A percentile compares a stretch with the other conserved stretches of the same genome.
Evolutionary conservation across 2,329 filamentous ascomycete species (phyloP).

Genomic region (Fusarium aywerte): DNA sequence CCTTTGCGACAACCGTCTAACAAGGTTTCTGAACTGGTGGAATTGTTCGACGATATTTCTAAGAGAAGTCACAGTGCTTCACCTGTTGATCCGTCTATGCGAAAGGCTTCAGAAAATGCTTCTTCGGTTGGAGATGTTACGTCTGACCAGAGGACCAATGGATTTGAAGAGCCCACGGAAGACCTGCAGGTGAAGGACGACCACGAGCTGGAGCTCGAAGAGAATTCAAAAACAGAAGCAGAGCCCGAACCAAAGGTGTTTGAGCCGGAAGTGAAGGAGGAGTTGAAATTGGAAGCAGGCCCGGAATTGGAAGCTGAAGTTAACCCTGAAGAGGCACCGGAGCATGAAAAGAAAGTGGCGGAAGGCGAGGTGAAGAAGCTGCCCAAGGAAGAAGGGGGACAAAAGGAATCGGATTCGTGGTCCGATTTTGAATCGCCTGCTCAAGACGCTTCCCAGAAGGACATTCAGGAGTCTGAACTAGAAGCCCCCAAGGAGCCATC

Average conservation of each 20-base stretch:
- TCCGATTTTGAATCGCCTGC: constrained; percentile 35
- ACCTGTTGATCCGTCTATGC: constrained; percentile 37
- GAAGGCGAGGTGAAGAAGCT: neutral
- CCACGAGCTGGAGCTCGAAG: neutral
- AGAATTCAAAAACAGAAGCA: neutral
- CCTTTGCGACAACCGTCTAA: constrained; percentile 48
- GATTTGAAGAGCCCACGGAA: neutral
- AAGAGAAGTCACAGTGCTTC: constrained; percentile 40
- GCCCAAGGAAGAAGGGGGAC: neutral
- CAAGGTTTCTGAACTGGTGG: constrained; percentile 63
- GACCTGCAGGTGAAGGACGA: neutral
- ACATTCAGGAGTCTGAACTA: neutral
- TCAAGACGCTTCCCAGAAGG: constrained; percentile 10
- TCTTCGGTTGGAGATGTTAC: constrained; percentile 12
- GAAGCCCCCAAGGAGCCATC: neutral
- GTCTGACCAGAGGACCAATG: constrained; percentile 1
- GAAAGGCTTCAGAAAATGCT: constrained; percentile 16
- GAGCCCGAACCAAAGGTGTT: neutral
- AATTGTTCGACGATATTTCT: constrained; percentile 60
- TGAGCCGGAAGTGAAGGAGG: neutral
- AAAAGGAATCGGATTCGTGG: constrained; percentile 32
- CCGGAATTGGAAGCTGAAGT: neutral
- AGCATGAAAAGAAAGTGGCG: neutral
- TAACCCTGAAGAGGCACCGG: neutral
- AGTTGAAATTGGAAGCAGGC: neutral